Conservation (phyloP, 2,329 filamentous ascomycete species). For the Claviceps sp. region DNA sequence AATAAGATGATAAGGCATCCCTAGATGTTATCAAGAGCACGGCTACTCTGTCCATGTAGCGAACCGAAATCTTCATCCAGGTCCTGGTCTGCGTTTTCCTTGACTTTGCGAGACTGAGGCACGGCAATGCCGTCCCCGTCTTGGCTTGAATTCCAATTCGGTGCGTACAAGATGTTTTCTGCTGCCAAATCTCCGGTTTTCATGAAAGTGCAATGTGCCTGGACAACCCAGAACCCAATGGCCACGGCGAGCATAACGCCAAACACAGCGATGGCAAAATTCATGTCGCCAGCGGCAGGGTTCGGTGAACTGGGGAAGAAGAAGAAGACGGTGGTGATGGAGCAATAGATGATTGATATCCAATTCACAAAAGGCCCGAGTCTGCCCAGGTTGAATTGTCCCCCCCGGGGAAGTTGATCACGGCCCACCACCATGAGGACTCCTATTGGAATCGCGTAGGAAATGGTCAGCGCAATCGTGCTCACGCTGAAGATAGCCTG, state of each 20-base stretch:
- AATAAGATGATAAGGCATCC: no score
- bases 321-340: conserved; percentile 40
- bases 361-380: conserved; percentile 32
- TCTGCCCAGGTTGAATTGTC: conserved; percentile 29
- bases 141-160: neutral
- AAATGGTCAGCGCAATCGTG: conserved; percentile 42
- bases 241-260: conserved; percentile 39
- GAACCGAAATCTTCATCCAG: neutral
- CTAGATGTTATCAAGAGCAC: neutral
- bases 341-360: conserved; percentile 37
- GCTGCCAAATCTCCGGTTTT: conserved; percentile 8
- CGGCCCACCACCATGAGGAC: conserved; percentile 35
- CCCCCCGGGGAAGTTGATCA: conserved; percentile 33
- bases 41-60: neutral
- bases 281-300: conserved; percentile 37
- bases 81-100: neutral
- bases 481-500: conserved; percentile 41
- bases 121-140: neutral
- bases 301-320: conserved; percentile 35
- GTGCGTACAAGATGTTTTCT: conserved; percentile 9
- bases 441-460: conserved; percentile 33
- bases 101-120: neutral
- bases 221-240: conserved; percentile 35
- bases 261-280: conserved; percentile 44
- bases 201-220: conserved; percentile 24